A percentile compares a stretch with the other conserved stretches of the same genome.
Evolutionary conservation across 192 early-diverging fungal genomes (phyloP).

Genomic region (Phycomyces nitens): DNA sequence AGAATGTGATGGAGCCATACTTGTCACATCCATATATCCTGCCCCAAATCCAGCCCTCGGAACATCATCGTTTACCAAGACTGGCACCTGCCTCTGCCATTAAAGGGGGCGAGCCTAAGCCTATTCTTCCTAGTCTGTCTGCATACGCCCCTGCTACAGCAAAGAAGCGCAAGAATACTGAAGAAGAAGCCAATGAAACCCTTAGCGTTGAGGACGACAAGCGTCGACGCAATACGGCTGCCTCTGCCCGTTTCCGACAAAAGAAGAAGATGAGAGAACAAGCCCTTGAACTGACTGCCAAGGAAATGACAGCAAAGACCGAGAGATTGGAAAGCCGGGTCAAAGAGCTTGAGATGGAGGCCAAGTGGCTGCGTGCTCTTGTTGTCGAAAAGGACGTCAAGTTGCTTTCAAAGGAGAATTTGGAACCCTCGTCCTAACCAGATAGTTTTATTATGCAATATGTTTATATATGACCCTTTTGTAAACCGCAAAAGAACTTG

Average conservation of each 20-base stretch:
- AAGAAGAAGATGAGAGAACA: conserved; percentile 94
- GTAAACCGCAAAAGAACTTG: too few relatives aligned
- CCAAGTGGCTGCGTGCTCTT: conserved; percentile 72
- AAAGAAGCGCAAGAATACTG: conserved; percentile 3
- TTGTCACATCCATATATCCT: background rate
- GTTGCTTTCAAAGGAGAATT: background rate
- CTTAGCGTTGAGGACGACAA: conserved; percentile 75
- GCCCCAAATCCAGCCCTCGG: background rate
- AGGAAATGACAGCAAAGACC: conserved; percentile 74
- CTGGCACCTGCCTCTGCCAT: conserved; percentile 16
- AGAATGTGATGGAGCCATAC: background rate
- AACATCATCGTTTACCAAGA: conserved; percentile 12
- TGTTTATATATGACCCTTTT: too few relatives aligned
- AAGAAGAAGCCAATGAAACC: background rate
- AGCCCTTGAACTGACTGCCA: conserved; percentile 74
- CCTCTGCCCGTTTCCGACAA: conserved; percentile 89
- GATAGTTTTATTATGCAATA: too few relatives aligned
- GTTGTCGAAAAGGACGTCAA: conserved; percentile 31
- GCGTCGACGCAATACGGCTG: conserved; percentile 90
- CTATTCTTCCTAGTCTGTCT: too few relatives aligned
- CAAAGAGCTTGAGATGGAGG: conserved; percentile 88
- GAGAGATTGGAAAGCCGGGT: conserved; percentile 76
- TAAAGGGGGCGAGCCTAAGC: too few relatives aligned
- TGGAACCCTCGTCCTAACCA: too few relatives aligned
- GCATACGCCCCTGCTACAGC: too few relatives aligned